Evolutionary conservation across 164 flowering plant species (phyloP), one percentile per base, ranked within the genome.

Genomic region (Sextonia rubra): DNA sequence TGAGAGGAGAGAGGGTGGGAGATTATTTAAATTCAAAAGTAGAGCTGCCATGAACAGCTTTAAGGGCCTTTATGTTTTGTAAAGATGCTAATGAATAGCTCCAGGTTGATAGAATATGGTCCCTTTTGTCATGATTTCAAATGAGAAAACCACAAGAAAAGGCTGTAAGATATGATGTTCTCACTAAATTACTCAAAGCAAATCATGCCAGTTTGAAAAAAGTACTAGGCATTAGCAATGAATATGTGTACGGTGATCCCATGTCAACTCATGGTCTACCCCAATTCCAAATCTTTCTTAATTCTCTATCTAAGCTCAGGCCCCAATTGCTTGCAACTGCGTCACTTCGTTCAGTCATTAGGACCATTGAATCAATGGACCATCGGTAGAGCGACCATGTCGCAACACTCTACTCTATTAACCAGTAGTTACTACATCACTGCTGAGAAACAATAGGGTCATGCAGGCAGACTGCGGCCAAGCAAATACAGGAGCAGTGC

Each of bases 221-320:
- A 27, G 26, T 3, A 23, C 26, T 25, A 7, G 11, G 44, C 44
- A 37, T 37, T 37, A 37, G 44, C 44, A 18, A 58, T 58, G 61
- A 58, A n/a, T 17, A 58, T 58, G 24, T 47, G 55, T 62, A 62
- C 49, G 64, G 60, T n/a, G 66, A 26, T 69, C 73, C 60, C 72
- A 27, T 58, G 72, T 70, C 72, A 58, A 56, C 64, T 70, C 73
- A 60, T 48, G 63, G 5, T 37, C 44, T 37, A 37, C 44, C 44
- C 11, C 11, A 37, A 8, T 37, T 37, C 44, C 44, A 37, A 8
- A 37, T 37, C 9, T 37, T 5, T 37, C 6, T 37, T 37, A 37
- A 37, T 7, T 37, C 44, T 37, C 44, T 37, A 37, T 37, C 8
- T 37, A 37, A 37, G 44, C 44, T 5, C 44, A 5, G 44, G 44